These are phyloP conservation scores for Phaeotremella skinneri DNA, from an alignment of 768 basidiomycete genomes.

Conservation along the genomic window DNA sequence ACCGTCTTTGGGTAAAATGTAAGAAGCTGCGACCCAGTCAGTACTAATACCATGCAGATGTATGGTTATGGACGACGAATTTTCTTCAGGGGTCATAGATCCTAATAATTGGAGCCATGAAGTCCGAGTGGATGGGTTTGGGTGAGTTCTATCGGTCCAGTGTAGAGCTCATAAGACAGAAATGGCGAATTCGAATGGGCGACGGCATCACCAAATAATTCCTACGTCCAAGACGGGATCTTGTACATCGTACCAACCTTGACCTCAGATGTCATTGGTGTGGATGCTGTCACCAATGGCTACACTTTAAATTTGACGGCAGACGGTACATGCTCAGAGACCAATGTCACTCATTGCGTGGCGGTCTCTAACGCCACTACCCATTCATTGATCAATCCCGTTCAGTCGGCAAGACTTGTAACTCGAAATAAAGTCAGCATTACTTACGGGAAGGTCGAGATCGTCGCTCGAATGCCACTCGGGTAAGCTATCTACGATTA, in stretches of 20 bases:
- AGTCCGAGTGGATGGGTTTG: constrained; percentile 73
- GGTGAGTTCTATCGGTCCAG: constrained; percentile 56
- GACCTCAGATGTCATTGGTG: constrained; percentile 61
- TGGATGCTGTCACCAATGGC: constrained; percentile 57
- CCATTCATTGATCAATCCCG: constrained; percentile 66
- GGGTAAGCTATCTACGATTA: constrained; percentile 15
- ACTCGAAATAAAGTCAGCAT: constrained; percentile 69
- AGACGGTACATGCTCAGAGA: constrained; percentile 60
- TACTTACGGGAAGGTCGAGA: constrained; percentile 74
- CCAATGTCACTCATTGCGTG: constrained; percentile 57
- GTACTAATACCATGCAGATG: constrained; percentile 17
- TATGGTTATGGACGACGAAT: constrained; percentile 74
- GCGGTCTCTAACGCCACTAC: constrained; percentile 26
- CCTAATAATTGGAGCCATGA: constrained; percentile 66
- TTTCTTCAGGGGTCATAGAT: constrained; percentile 55
- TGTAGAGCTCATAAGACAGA: constrained; percentile 55
- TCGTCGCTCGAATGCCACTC: constrained; percentile 69
- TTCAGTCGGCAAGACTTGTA: constrained; percentile 72
- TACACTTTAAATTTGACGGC: constrained; percentile 72
- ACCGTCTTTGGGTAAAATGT: constrained; percentile 42
- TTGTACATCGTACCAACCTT: constrained; percentile 80
- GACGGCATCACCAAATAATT: constrained; percentile 61
- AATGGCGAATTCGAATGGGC: constrained; percentile 77
- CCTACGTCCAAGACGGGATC: constrained; percentile 61
- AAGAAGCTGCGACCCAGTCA: neutral